Evolutionary conservation across 768 basidiomycete species (phyloP), one percentile per base, ranked within the genome.

Genomic region (Suillus plorans): DNA sequence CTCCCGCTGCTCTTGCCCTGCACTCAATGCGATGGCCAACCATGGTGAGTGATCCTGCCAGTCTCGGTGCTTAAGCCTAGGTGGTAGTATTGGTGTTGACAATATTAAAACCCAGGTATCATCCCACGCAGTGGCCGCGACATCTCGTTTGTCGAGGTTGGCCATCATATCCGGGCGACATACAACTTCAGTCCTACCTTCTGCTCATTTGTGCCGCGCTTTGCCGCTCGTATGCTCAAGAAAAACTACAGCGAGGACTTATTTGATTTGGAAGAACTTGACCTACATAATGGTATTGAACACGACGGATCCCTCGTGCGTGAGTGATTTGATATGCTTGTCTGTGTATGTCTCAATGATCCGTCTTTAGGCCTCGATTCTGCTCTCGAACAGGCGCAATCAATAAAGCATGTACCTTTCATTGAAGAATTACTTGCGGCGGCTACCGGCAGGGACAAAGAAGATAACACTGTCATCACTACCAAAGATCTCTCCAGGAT

Each of bases 21-120:
- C 84, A 12, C 72, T 94, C 65, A 94, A 94, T 69, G 89, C 90
- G 0, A 79, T 94, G 85, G 90, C 92, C 8, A 94, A 94, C 72
- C 92, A 94, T 67, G 92, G 92, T 92, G 57, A 34, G 68, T 57
- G 68, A 13, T 14, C 2, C 22, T 39, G 22, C 22, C 22, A 8
- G 13, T 10, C 8, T 58, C 22, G 0, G 14, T 16, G 18, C 39
- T 50, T 20, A 12, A 34, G 49, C 22, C 5, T 10, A 18, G 1
- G 22, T 58, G 10, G 20, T 18, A 20, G 28, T 28, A 41, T 44
- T 28, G 49, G 36, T 14, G 22, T 31, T 31, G 7, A 61, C 25
- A 2, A 25, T 4, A 41, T 55, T 47, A 22, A 61, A 22, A 52
- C 37, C 1, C 49, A 79, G 78, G 77, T 16, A 80, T 86, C 60